Evolutionary conservation across 306 rosid species (phyloP).

Genomic region (Astragalus glycyphyllos): DNA sequence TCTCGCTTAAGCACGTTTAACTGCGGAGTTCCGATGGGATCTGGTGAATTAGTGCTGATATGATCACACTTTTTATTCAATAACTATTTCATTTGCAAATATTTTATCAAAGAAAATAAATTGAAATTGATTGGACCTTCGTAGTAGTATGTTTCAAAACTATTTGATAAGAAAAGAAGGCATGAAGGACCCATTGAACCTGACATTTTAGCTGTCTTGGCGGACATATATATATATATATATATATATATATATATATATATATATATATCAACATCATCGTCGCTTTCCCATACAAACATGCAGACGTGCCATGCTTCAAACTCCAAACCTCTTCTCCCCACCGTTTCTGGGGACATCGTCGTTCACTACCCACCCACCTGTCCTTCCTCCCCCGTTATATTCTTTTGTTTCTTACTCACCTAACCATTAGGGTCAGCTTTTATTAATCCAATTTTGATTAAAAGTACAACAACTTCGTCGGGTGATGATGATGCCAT

Average conservation of each 20-base stretch:
- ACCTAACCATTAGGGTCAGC: not conserved
- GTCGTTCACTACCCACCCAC: conserved; percentile 38
- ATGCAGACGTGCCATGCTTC: conserved; percentile 33
- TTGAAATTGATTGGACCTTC: too few relatives aligned
- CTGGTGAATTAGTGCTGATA: too few relatives aligned
- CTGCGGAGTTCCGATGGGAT: too few relatives aligned
- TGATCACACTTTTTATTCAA: too few relatives aligned
- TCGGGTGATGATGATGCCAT: not conserved
- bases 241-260: conserved; percentile 4
- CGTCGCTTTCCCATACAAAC: conserved; percentile 45
- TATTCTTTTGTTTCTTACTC: not conserved
- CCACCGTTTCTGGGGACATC: conserved; percentile 27
- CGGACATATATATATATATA: conserved; percentile 21
- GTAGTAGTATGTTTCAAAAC: too few relatives aligned
- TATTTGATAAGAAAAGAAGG: not conserved
- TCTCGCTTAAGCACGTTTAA: too few relatives aligned
- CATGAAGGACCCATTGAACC: conserved; percentile 29
- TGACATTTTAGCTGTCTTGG: conserved; percentile 30
- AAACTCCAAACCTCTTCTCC: not conserved
- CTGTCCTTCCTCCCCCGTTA: conserved; percentile 20
- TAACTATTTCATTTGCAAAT: too few relatives aligned
- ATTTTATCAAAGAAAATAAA: too few relatives aligned
- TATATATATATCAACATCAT: conserved; percentile 1
- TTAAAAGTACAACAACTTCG: not conserved
- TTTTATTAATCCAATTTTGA: conserved; percentile 1